These are phyloP conservation scores for Oehlia diaphana DNA, from an alignment of 192 early-diverging fungal genomes.

Conservation along the genomic window DNA sequence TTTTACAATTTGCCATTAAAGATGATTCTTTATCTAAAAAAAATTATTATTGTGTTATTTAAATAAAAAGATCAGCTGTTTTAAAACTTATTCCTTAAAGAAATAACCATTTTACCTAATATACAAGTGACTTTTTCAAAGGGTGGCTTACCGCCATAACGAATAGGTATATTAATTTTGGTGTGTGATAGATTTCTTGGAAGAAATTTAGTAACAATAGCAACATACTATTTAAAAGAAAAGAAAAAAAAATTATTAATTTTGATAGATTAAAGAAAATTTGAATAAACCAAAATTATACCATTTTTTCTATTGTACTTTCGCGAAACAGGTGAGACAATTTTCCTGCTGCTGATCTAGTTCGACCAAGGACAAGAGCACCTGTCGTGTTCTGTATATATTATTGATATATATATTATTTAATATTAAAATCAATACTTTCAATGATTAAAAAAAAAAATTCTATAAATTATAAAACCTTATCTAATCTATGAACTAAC, in stretches of 20 bases:
- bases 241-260: not conserved
- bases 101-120: not conserved
- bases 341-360: slow-evolving; percentile 1
- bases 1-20: not conserved
- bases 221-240: not conserved
- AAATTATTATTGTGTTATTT: not conserved
- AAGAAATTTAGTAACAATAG: slow-evolving; percentile 2
- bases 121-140: not conserved
- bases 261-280: not conserved
- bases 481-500: slow-evolving; percentile 8
- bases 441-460: not conserved
- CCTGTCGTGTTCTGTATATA: not conserved
- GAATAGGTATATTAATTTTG: not conserved
- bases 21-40: not conserved
- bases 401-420: not conserved
- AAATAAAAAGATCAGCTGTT: not conserved
- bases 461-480: not conserved
- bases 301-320: slow-evolving; percentile 7
- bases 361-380: not conserved
- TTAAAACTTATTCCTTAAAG: not conserved
- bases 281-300: not conserved
- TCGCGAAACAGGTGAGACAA: slow-evolving; percentile 1
- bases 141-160: not conserved
- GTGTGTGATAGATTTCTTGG: not conserved
- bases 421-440: not conserved